Evolutionary conservation across 2,329 filamentous ascomycete genomes (phyloP).

Genomic region (Sphaerulina musiva): DNA sequence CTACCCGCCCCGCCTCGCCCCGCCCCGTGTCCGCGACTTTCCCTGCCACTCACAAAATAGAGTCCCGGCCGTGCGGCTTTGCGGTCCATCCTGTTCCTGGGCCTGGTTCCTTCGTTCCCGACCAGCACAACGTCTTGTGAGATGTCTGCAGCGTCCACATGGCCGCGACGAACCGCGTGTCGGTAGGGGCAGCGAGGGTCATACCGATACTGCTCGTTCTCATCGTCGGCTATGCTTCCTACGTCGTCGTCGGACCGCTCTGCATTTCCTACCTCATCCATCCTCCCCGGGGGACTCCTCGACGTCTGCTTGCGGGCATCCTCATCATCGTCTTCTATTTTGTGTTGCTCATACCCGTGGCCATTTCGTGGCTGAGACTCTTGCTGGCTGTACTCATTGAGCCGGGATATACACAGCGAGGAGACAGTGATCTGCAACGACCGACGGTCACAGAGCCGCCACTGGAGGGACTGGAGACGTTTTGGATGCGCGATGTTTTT

Average conservation of each 20-base stretch:
- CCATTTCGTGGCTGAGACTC: constrained; percentile 64
- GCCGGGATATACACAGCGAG: constrained; percentile 67
- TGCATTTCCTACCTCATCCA: constrained; percentile 66
- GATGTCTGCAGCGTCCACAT: constrained; percentile 4
- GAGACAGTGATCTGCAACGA: constrained; percentile 30
- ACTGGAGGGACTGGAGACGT: constrained; percentile 59
- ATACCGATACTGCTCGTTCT: constrained; percentile 28
- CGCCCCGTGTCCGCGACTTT: too few species aligned
- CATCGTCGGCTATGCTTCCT: constrained; percentile 29
- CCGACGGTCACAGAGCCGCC: constrained; percentile 41
- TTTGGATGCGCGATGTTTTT: constrained; percentile 78
- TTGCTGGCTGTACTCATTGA: constrained; percentile 60
- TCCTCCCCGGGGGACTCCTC: constrained; percentile 30
- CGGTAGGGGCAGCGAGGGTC: constrained; percentile 25
- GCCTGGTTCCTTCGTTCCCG: neutral
- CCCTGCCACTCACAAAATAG: neutral
- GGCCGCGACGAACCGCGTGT: constrained; percentile 16
- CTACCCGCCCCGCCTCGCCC: too few species aligned
- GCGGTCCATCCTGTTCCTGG: neutral
- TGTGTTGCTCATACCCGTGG: constrained; percentile 60
- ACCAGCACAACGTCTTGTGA: constrained; percentile 2
- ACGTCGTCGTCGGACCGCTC: constrained; percentile 30
- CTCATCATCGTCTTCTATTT: constrained; percentile 68
- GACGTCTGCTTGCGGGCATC: constrained; percentile 54
- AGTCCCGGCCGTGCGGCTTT: constrained; percentile 21